These are phyloP conservation scores for Parsonsia alboflavescens DNA, from an alignment of 257 asterid species.

Conservation along the genomic window DNA sequence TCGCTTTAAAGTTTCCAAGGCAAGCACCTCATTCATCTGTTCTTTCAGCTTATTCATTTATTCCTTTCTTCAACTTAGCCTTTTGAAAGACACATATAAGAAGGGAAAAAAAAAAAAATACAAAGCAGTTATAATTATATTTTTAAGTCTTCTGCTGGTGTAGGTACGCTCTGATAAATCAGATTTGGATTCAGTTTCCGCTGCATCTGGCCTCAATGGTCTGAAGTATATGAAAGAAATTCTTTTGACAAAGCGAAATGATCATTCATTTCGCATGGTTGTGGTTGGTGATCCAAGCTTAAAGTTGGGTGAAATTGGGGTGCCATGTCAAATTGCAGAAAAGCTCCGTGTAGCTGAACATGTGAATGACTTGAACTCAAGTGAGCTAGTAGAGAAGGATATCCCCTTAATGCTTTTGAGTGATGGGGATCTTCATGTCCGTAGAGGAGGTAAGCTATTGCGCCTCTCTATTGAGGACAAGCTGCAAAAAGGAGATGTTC, in stretches of 20 bases:
- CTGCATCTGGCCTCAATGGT: constrained; percentile 76
- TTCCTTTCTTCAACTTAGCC: constrained; percentile 4
- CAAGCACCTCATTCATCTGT: constrained; percentile 29
- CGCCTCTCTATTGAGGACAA: constrained; percentile 49
- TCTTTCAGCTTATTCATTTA: no score
- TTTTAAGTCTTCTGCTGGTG: constrained; percentile 31
- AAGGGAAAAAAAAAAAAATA: neutral
- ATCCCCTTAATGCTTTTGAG: constrained; percentile 49
- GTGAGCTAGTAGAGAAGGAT: constrained; percentile 42
- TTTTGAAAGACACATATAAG: neutral
- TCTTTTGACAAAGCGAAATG: constrained; percentile 73
- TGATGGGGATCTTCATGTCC: constrained; percentile 44
- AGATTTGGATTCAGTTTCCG: constrained; percentile 41
- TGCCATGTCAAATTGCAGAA: constrained; percentile 67
- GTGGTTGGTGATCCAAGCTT: constrained; percentile 86
- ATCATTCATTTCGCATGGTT: constrained; percentile 83
- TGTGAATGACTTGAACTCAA: constrained; percentile 56
- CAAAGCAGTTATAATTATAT: constrained; percentile 10
- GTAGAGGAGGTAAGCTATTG: constrained; percentile 48
- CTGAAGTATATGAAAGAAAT: constrained; percentile 71
- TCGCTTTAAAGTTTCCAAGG: constrained; percentile 79
- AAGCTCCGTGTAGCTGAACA: constrained; percentile 54
- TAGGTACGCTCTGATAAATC: constrained; percentile 83
- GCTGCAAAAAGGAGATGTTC: constrained; percentile 63
- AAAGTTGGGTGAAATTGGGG: constrained; percentile 68